A percentile compares a stretch with the other conserved stretches of the same genome.
phyloP scores from a whole-genome alignment of 2,329 filamentous ascomycete genomes.

The Hypomyces rosellus region DNA sequence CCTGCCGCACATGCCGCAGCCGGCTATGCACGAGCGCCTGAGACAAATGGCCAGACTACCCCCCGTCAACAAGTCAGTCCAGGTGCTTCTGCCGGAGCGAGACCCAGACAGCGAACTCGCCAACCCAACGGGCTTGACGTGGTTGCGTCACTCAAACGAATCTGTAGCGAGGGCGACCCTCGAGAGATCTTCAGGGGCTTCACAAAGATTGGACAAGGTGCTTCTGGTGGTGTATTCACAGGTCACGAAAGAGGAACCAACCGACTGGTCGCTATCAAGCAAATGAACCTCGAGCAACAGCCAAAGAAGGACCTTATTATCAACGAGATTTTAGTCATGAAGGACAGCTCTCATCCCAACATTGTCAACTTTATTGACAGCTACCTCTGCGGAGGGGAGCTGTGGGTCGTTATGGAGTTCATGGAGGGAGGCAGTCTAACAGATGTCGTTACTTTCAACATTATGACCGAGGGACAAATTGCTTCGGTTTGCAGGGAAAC shows the following conservation, averaged over 20 bases:
- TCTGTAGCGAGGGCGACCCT: slow-evolving; percentile 86
- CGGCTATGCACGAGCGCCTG: slow-evolving; percentile 23
- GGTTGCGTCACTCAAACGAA: slow-evolving; percentile 73
- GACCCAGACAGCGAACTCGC: slow-evolving; percentile 70
- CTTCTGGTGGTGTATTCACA: slow-evolving; percentile 90
- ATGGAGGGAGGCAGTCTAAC: slow-evolving; percentile 98
- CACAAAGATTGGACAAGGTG: slow-evolving; percentile 94
- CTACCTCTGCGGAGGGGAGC: slow-evolving; percentile 78
- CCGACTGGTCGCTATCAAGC: slow-evolving; percentile 92
- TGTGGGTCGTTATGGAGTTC: slow-evolving; percentile 99
- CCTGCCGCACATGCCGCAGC: slow-evolving; percentile 22
- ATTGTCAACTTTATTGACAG: slow-evolving; percentile 99
- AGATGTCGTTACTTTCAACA: slow-evolving; percentile 97
- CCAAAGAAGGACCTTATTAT: slow-evolving; percentile 99
- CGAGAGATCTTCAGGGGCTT: slow-evolving; percentile 80
- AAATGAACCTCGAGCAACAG: slow-evolving; percentile 98
- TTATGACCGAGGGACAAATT: slow-evolving; percentile 97
- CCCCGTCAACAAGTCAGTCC: slow-evolving; percentile 29
- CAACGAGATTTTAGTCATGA: slow-evolving; percentile 99
- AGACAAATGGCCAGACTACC: slow-evolving; percentile 26
- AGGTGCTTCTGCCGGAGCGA: slow-evolving; percentile 43
- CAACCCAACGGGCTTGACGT: slow-evolving; percentile 81
- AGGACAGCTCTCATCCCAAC: slow-evolving; percentile 95
- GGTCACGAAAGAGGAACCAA: slow-evolving; percentile 81
- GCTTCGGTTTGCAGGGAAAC: slow-evolving; percentile 93